Percentiles rank a stretch among this genome's conserved stretches.
These are phyloP conservation scores for Dactylellina drechsleri DNA, from an alignment of 2,329 filamentous ascomycete genomes.

Conservation along the genomic window DNA sequence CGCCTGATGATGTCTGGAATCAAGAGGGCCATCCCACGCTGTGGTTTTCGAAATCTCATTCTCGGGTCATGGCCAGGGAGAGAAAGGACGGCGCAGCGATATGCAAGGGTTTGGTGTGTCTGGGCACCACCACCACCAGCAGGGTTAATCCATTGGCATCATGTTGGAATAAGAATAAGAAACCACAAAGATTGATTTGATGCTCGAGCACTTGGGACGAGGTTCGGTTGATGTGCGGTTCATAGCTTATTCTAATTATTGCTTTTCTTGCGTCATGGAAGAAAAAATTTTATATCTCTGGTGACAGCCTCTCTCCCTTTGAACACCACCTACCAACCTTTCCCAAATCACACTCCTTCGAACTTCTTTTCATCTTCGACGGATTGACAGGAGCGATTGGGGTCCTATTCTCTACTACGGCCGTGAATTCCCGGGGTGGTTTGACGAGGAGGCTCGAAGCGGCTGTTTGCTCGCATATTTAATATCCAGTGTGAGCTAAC, in stretches of 20 bases:
- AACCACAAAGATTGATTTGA: constrained; percentile 6
- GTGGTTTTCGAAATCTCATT: constrained; percentile 40
- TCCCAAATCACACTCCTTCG: constrained; percentile 14
- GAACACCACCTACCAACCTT: constrained; percentile 20
- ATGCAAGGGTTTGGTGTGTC: constrained; percentile 54
- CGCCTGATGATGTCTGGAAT: constrained; percentile 38
- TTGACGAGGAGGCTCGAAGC: constrained; percentile 36
- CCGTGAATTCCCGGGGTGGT: constrained; percentile 42
- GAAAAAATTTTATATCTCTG: constrained; percentile 22
- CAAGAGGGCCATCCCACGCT: constrained; percentile 39
- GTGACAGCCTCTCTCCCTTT: constrained; percentile 13
- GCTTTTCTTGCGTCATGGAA: constrained; percentile 26
- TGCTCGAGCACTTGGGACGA: constrained; percentile 18
- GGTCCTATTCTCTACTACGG: constrained; percentile 7
- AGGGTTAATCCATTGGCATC: constrained; percentile 45
- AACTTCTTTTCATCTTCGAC: constrained; percentile 12
- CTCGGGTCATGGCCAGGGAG: constrained; percentile 38
- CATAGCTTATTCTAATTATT: constrained; percentile 31
- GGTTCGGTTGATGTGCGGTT: constrained; percentile 29
- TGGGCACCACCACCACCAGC: constrained; percentile 29
- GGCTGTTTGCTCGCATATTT: constrained; percentile 52
- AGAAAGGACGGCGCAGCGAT: constrained; percentile 41
- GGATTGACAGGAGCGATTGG: not conserved
- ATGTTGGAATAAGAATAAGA: constrained; percentile 11
- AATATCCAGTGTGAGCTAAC: not conserved